Evolutionary conservation across 208 protist genomes (phyloP), one percentile per base, ranked within the genome.

Genomic region (Herpetomonas samuelpessoai): DNA sequence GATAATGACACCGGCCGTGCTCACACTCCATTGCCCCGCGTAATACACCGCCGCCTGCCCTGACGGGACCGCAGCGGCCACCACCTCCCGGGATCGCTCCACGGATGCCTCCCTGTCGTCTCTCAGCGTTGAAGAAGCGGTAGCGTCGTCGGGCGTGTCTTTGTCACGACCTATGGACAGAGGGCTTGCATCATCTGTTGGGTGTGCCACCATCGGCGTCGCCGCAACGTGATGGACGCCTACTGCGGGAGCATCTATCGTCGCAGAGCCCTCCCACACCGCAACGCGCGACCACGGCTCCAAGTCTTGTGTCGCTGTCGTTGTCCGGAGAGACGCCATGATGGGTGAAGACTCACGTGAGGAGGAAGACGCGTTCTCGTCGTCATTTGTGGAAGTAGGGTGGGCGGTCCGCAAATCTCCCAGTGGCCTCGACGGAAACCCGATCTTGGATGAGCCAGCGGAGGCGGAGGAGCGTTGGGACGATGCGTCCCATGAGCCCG

Each of bases 1-100:
- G 1, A 63, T 24, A 24, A 63, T 45, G 0, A 44, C 27, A 12
- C 57, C 57, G 1, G 46, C 57, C 45, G 25, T 47, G 39, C 45
- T 39, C 9, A 16, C 22, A 29, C 30, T 46, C 16, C 18, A 2
- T 4, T 55, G 10, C 27, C 46, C 30, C 28, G n/a, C n/a, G n/a
- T 57, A 38, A 6, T 24, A 24, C 35, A 45, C 47, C n/a, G 47
- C 48, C 12, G 30, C 30, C 10, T 60, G 47, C 0, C 52, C 52
- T n/a, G 35, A 41, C 35, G 35, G 35, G 35, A 41, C 7, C 10
- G 7, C 35, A 16, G 10, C 16, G 10, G 16, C 10, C 35, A 16
- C 35, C 35, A 18, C 35, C 35, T 41, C 10, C 35, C n/a, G n/a
- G n/a, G n/a, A n/a, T n/a, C n/a, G n/a, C n/a, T n/a, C n/a, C n/a